Percentiles rank a stretch among this genome's conserved stretches.
phyloP scores from a whole-genome alignment of 1,284 basidiomycete species.

The Meira nashicola region DNA sequence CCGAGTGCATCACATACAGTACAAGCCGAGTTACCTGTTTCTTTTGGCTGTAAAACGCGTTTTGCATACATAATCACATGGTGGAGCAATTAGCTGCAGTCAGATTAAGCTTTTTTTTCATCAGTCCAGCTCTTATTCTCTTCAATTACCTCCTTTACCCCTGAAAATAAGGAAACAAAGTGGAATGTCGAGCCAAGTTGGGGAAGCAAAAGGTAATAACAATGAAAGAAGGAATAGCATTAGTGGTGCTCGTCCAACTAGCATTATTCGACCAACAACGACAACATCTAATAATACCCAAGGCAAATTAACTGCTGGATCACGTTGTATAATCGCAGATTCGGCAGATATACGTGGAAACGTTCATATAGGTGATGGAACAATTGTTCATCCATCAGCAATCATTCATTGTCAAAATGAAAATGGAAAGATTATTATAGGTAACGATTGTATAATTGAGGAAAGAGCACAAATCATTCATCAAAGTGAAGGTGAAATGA shows the following conservation, averaged over 20 bases:
- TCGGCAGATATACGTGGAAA: slow-evolving; percentile 38
- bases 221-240: not conserved
- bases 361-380: slow-evolving; percentile 52
- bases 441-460: slow-evolving; percentile 82
- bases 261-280: not conserved
- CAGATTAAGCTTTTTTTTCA: too few species aligned
- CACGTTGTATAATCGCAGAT: slow-evolving; percentile 31
- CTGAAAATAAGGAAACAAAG: too few species aligned
- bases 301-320: slow-evolving; percentile 31
- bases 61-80: too few species aligned
- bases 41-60: too few species aligned
- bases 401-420: slow-evolving; percentile 74
- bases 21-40: too few species aligned
- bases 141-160: too few species aligned
- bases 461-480: slow-evolving; percentile 58
- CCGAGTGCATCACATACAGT: too few species aligned
- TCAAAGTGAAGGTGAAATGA: slow-evolving; percentile 61
- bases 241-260: not conserved
- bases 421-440: slow-evolving; percentile 75
- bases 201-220: not conserved
- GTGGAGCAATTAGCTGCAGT: too few species aligned
- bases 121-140: too few species aligned
- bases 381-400: slow-evolving; percentile 88
- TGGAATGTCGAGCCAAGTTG: not conserved
- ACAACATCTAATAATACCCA: slow-evolving; percentile 8